Evolutionary conservation across 768 basidiomycete genomes (phyloP), one percentile per base, ranked within the genome.

Genomic region (Mycena chlorophos): DNA sequence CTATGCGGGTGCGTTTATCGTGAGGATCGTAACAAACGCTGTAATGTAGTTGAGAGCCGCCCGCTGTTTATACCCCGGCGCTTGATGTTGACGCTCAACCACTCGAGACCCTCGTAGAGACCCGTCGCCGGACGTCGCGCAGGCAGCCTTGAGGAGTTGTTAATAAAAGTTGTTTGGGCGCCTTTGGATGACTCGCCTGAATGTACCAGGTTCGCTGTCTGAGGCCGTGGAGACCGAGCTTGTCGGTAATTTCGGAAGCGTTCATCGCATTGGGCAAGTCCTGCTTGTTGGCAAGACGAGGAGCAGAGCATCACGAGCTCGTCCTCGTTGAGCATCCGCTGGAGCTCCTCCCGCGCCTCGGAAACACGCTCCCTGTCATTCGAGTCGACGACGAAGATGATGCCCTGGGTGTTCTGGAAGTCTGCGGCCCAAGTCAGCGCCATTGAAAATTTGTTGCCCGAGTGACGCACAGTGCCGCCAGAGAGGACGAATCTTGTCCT

Each of bases 201-300:
- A 98, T 96, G 73, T 92, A 96, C 97, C 97, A 99, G 59, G 90
- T 93, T 77, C 97, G 82, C 80, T 98, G 91, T 71, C 94, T 88
- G 66, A 99, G 87, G 50, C 93, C 91, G 70, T 98, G 96, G 50
- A 99, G 89, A 59, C 97, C 96, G 66, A 99, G 93, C 75, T 98
- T 98, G 78, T 99, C 97, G 56, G 97, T 98, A 69, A 99, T 97
- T 76, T 99, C 97, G 61, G 95, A 91, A 38, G 96, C 96, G 70
- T 94, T 96, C 95, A 98, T 98, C 63, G 96, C 97, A 71, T 99
- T 98, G 63, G 97, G 97, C 69, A 99, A 78, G 86, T 99, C 97
- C 78, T 99, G 97, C 80, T 99, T 99, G 87, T 99, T 99, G 73
- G 97, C 96, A 98, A 98, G 69, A 99, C 97, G 63, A 99, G 86